Base-by-base conservation (phyloP, 1,284 basidiomycete species). In the Ustilago esculenta region DNA sequence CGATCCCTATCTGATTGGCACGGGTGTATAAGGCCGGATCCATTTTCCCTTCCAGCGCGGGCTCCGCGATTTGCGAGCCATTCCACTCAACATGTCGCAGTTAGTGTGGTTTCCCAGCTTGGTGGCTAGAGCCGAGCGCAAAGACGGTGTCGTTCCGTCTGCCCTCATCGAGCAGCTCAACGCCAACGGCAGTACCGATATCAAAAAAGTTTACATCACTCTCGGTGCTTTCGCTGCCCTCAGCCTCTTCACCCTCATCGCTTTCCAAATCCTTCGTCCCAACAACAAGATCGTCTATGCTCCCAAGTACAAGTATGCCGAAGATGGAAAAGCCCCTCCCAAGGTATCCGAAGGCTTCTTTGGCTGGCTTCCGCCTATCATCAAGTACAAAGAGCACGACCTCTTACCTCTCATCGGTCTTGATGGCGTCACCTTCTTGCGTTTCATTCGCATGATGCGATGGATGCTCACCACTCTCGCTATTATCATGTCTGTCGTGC, bases 391-490 rank as follows among this genome's bases (percentile, higher is more conserved):
- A 75, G 95, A 98, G 82, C 88, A 90, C 24, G 90, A 93, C 72
- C 87, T 98, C 39, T 85, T 98, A 27, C 88, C 91, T 72, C 93
- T 94, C 81, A 87, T 97, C 76, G 95, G 86, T 27, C 73, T 97
- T 18, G 96, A 99, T 81, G 95, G 94, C 0, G 90, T 93, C 45
- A 87, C 91, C 12, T 99, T 92, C 83, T 87, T 99, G 17, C 90
- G 94, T 20, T 97, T 98, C 82, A 86, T 90, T 24, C 89, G 93
- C 61, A 89, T 99, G 85, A 87, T 91, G 77, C 88, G 93, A 23
- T 67, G 52, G 47, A 70, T 75, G 49, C 57, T 73, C 29, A 70
- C 72, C 18, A 59, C 65, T 1, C 59, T 81, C 20, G 74, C 76
- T 27, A 24, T 80, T 46, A 84, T 92, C 45, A 85, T 88, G 37